Conservation (phyloP, 805 yeast species). For the Torulaspora franciscae region DNA sequence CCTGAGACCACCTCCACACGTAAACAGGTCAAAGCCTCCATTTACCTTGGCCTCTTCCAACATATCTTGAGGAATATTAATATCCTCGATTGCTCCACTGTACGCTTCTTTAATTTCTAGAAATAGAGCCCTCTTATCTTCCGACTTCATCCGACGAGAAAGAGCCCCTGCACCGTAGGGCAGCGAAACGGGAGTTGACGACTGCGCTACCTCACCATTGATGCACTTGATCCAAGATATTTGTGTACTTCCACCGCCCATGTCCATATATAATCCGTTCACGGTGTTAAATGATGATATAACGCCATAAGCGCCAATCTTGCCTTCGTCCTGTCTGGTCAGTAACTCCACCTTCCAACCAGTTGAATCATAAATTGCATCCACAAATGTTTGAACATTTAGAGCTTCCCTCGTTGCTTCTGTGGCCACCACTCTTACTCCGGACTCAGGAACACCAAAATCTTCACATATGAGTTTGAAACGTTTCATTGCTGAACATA, state of each 20-base stretch:
- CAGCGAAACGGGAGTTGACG: slow-evolving; percentile 54
- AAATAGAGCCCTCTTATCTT: slow-evolving; percentile 45
- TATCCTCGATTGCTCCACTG: slow-evolving; percentile 45
- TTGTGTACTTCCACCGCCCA: slow-evolving; percentile 69
- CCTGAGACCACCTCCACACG: slow-evolving; percentile 72
- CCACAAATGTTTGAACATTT: slow-evolving; percentile 55
- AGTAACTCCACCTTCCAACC: slow-evolving; percentile 63
- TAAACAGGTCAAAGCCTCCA: slow-evolving; percentile 60
- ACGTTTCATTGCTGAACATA: slow-evolving; percentile 58
- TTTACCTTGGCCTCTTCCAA: slow-evolving; percentile 46
- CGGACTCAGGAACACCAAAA: slow-evolving; percentile 59
- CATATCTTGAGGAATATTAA: slow-evolving; percentile 50
- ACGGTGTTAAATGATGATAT: slow-evolving; percentile 66
- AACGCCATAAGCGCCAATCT: slow-evolving; percentile 66
- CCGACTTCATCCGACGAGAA: slow-evolving; percentile 49
- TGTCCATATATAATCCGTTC: slow-evolving; percentile 64
- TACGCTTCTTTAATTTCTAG: slow-evolving; percentile 51
- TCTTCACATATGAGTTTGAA: slow-evolving; percentile 67
- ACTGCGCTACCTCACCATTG: slow-evolving; percentile 51
- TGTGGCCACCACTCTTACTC: slow-evolving; percentile 66
- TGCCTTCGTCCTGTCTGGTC: slow-evolving; percentile 60
- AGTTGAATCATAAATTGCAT: slow-evolving; percentile 51
- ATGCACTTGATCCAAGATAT: slow-evolving; percentile 61
- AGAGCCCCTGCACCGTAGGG: slow-evolving; percentile 75
- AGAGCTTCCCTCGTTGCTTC: slow-evolving; percentile 70